Percentiles rank a stretch among this genome's conserved stretches.
Conservation (phyloP, 352 stramenopile species). For the Phytopythium cucurbitacearum region DNA sequence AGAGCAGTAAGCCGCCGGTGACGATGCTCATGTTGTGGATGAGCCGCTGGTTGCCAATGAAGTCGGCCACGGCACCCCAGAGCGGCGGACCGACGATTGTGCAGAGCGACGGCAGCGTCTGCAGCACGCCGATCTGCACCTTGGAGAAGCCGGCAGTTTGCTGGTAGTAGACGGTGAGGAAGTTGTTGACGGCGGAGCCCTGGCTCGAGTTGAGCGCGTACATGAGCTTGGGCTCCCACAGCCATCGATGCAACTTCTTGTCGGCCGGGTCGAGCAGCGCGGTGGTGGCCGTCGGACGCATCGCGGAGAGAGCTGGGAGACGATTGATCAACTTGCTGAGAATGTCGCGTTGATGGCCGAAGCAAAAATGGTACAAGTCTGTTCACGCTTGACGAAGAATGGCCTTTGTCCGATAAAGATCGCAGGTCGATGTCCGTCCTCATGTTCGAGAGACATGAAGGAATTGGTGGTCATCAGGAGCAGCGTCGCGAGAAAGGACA, state of each 20-base stretch:
- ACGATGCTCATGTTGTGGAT: conserved; percentile 60
- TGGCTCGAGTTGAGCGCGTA: conserved; percentile 59
- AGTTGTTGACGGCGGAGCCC: conserved; percentile 61
- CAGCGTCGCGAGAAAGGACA: too few relatives aligned
- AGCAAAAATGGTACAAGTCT: too few relatives aligned
- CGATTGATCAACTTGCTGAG: neutral
- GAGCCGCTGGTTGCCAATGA: conserved; percentile 46
- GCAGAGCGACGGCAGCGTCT: conserved; percentile 57
- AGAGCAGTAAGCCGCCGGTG: conserved; percentile 51
- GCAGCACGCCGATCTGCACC: conserved; percentile 65
- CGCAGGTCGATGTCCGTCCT: too few relatives aligned
- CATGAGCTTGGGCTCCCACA: conserved; percentile 67
- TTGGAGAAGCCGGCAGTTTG: conserved; percentile 55
- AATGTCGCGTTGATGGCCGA: too few relatives aligned
- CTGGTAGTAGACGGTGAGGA: conserved; percentile 67
- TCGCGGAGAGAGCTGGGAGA: neutral
- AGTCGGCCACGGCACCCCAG: conserved; percentile 61
- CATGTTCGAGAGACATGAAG: too few relatives aligned
- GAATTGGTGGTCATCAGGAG: too few relatives aligned
- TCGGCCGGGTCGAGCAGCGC: neutral
- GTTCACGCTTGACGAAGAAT: too few relatives aligned
- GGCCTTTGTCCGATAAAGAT: too few relatives aligned
- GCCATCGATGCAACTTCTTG: conserved; percentile 22
- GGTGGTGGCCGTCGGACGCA: conserved; percentile 10
- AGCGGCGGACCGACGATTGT: conserved; percentile 57